Evolutionary conservation across 2,329 filamentous ascomycete species (phyloP), one percentile per base, ranked within the genome.

Genomic region (Helminthosporium solani): DNA sequence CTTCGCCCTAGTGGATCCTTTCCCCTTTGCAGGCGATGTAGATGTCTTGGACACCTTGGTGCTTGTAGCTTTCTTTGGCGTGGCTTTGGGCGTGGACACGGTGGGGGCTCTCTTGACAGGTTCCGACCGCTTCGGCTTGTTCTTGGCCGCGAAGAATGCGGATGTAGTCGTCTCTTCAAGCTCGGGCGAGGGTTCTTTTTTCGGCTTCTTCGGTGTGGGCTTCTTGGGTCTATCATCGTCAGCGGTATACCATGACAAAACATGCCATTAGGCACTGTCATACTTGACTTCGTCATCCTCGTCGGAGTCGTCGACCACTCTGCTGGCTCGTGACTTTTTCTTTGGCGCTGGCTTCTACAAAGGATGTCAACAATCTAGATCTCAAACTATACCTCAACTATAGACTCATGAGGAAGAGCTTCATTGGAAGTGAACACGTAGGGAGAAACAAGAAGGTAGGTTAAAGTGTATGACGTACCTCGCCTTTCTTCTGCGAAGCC

Each of bases 301-400:
- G 12, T 69, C 68, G 34, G 88, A 92, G 52, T 95, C 90, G 51
- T 90, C 83, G 37, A 95, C 80, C 3, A 70, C 66, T 23, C 66
- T 56, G 30, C 61, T 64, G 9, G 57, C 52, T n/a, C 65, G 57
- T 8, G 50, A 70, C 68, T 75, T 68, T 30, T 75, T 74, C 57
- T 76, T 77, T 47, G 60, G 55, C 1, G 59, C 56, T 7, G 57
- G 48, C 64, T 77, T 64, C 60, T 69, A 66, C 27, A 65, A 50
- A 25, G 23, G 9, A 9, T 25, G 23, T 25, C 23, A 25, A 9
- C 9, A n/a, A n/a, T n/a, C n/a, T n/a, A n/a, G n/a, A n/a, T n/a
- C n/a, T n/a, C n/a, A n/a, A n/a, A n/a, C 15, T 34, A 15, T 34
- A 2, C 33, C 15, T 34, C 3, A 34, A 18, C 34, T 7, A 18